Base-by-base conservation (phyloP, 1,139 yeast genomes). In the Scheffersomyces lignicola region DNA sequence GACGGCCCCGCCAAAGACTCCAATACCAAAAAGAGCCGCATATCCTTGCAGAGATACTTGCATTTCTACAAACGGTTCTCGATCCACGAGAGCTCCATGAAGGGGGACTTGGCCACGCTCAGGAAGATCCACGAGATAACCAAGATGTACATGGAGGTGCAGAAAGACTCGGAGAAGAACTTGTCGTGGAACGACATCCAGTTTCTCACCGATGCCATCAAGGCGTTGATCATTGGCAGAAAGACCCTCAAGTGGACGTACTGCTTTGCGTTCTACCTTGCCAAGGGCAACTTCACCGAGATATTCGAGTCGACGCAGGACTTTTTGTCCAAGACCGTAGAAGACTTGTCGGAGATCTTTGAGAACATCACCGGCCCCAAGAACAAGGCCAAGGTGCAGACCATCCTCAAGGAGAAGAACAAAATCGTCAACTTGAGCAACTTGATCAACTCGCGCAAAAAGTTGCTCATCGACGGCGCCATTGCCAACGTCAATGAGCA, bases 101-200 rank as follows among this genome's bases (percentile, higher is more conserved):
- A 75, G 40, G 80, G 86, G 32, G 97, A 90, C 56, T 65, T 73
- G 43, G 73, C 69, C 40, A 73, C 89, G 9, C 78, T 85, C 40
- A 64, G 68, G 17, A 70, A 72, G 29, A 80, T 89, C 37, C 85
- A 86, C 44, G 62, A 65, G 24, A 76, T 78, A 47, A 86, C 89
- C 56, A 76, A 76, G 40, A 65, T 69, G 27, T 66, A 58, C 40
- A 68, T 90, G 60, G 78, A 79, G 39, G 71, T 70, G 40, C 43
- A 49, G 36, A 46, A 50, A 47, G 39, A 49, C 29, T 37, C 45
- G 25, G 36, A 42, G 23, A 39, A 39, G 5, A 48, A 52, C n/a
- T 45, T 87, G 40, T 83, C 95, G 2, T 89, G 96, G 96, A 86
- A 86, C 38, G 97, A 90, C 51, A 84, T 89, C 1, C 95, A 87